Conservation (phyloP, 73 alveolate genomes). For the Paramecium tetraurelia region DNA sequence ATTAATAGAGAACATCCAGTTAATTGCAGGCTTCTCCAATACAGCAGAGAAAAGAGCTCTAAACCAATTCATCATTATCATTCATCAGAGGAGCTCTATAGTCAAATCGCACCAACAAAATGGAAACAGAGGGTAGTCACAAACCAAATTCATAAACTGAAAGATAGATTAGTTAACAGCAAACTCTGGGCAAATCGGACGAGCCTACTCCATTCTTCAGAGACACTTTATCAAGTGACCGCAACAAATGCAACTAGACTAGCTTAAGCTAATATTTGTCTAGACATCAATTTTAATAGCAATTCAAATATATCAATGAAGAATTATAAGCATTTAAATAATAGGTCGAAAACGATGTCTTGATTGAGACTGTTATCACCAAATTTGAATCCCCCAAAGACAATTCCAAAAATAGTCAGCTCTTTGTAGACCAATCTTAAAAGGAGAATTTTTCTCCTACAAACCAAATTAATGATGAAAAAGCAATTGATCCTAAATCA, state of each 20-base stretch:
- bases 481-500: not conserved
- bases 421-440: not conserved
- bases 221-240: constrained; percentile 24
- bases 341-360: constrained; percentile 17
- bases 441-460: not conserved
- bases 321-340: constrained; percentile 15
- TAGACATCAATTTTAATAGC: constrained; percentile 16
- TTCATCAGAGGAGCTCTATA: not conserved
- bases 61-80: not conserved
- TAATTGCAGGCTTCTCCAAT: constrained; percentile 13
- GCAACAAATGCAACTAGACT: constrained; percentile 20
- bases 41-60: not conserved
- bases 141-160: constrained; percentile 34
- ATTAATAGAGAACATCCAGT: not conserved
- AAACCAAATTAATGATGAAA: not conserved
- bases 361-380: not conserved
- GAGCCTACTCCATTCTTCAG: constrained; percentile 50
- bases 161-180: not conserved
- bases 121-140: not conserved
- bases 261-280: not conserved
- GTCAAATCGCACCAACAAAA: not conserved
- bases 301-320: constrained; percentile 6
- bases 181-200: not conserved
- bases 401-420: not conserved
- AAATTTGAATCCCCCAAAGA: constrained; percentile 40